phyloP scores from a whole-genome alignment of 306 rosid species.

The Gillenia trifoliata region DNA sequence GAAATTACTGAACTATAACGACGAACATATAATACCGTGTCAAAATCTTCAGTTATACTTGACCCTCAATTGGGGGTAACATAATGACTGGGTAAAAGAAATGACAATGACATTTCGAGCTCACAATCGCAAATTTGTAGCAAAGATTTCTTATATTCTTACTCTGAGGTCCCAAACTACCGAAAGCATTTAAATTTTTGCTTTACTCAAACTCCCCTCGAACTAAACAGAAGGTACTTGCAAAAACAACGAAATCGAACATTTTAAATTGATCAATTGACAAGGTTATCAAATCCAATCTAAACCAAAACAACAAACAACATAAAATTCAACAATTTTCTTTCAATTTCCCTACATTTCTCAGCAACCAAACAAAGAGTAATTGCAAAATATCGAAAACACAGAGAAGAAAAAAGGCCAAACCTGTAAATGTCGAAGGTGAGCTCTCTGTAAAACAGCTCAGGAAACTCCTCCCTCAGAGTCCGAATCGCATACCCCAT shows the following conservation, averaged over 20 bases:
- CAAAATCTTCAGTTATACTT: neutral
- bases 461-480: conserved; percentile 74
- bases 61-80: neutral
- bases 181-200: neutral
- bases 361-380: neutral
- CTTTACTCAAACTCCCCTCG: neutral
- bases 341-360: neutral
- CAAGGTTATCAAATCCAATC: neutral
- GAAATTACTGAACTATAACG: neutral
- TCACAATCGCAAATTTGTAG: neutral
- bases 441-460: conserved; percentile 63
- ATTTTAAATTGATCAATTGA: neutral
- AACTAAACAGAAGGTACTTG: neutral
- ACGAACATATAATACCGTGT: neutral
- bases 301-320: neutral
- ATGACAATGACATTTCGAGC: neutral
- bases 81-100: neutral
- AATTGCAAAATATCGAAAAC: neutral
- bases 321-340: neutral
- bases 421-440: conserved; percentile 72
- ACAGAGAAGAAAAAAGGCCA: neutral
- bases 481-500: conserved; percentile 80
- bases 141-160: neutral
- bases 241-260: neutral
- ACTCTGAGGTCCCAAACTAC: neutral